These are phyloP conservation scores for Candida fluviatilis DNA, from an alignment of 805 yeast species.

Conservation along the genomic window DNA sequence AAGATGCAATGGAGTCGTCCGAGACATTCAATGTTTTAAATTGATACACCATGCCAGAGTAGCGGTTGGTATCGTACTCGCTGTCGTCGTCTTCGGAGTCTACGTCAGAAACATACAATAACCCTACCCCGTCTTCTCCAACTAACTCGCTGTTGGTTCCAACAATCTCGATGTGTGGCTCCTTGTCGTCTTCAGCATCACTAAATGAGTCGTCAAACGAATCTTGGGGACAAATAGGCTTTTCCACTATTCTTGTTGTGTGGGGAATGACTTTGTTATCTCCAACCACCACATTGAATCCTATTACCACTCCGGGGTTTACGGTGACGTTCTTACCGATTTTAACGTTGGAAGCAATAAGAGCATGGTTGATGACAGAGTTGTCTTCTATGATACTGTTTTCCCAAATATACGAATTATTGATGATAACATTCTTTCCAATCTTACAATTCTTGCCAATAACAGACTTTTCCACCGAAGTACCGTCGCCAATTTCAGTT, in stretches of 20 bases:
- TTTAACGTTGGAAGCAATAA: conserved; percentile 63
- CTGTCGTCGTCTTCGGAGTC: conserved; percentile 33
- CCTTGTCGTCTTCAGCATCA: conserved; percentile 20
- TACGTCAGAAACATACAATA: conserved; percentile 44
- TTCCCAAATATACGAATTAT: conserved; percentile 85
- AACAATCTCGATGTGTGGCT: conserved; percentile 19
- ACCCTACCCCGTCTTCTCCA: conserved; percentile 51
- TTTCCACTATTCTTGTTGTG: conserved; percentile 50
- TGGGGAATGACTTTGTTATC: conserved; percentile 44
- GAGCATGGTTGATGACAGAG: conserved; percentile 52
- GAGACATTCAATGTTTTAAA: conserved; percentile 47
- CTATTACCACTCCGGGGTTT: conserved; percentile 73
- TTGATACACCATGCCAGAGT: conserved; percentile 44
- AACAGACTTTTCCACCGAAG: conserved; percentile 62
- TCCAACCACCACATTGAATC: conserved; percentile 68
- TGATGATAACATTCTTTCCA: conserved; percentile 70
- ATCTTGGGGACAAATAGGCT: conserved; percentile 33
- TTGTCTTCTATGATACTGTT: conserved; percentile 69
- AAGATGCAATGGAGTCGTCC: conserved; percentile 56
- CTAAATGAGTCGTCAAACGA: conserved; percentile 28
- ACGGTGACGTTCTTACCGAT: conserved; percentile 52
- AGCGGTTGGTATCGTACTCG: conserved; percentile 32
- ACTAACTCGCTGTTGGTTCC: conserved; percentile 41
- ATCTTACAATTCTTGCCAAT: conserved; percentile 85
- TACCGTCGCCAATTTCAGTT: conserved; percentile 71